Evolutionary conservation across 1,139 yeast species (phyloP).

Genomic region (Taiozyma onychis): DNA sequence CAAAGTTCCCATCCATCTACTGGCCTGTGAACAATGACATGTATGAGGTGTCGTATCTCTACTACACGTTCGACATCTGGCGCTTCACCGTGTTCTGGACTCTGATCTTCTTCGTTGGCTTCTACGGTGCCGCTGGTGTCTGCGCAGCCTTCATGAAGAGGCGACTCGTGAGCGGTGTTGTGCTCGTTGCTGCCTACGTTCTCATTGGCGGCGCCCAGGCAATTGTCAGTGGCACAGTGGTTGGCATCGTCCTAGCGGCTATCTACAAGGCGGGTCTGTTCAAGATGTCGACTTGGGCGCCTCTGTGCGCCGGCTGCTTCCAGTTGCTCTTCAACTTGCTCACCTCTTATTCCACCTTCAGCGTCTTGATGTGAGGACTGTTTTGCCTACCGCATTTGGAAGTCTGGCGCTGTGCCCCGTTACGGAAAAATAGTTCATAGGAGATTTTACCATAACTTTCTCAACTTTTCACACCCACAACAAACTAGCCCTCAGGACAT

Average conservation of each 20-base stretch:
- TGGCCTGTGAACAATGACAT: slow-evolving; percentile 52
- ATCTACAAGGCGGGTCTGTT: slow-evolving; percentile 73
- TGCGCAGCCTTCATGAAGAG: slow-evolving; percentile 54
- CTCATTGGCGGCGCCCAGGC: slow-evolving; percentile 60
- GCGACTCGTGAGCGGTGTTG: slow-evolving; percentile 32
- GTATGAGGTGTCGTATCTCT: slow-evolving; percentile 55
- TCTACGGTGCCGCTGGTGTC: slow-evolving; percentile 61
- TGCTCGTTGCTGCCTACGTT: slow-evolving; percentile 42
- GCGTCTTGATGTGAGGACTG: slow-evolving; percentile 31
- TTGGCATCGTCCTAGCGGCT: slow-evolving; percentile 59
- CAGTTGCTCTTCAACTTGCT: slow-evolving; percentile 62
- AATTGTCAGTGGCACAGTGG: slow-evolving; percentile 62
- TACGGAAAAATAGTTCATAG: not conserved
- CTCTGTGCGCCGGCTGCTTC: slow-evolving; percentile 72
- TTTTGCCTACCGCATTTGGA: slow-evolving; percentile 8
- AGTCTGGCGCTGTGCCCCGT: slow-evolving; percentile 1
- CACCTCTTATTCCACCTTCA: slow-evolving; percentile 54
- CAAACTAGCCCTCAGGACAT: slow-evolving; percentile 6
- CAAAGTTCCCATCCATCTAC: slow-evolving; percentile 73
- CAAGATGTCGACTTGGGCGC: slow-evolving; percentile 92
- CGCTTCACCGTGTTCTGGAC: slow-evolving; percentile 79
- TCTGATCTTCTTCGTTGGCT: slow-evolving; percentile 55
- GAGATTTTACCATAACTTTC: not conserved
- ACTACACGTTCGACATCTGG: slow-evolving; percentile 76
- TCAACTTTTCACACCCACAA: not conserved